phyloP scores from a whole-genome alignment of 2,329 filamentous ascomycete genomes.

The Uncinocarpus reesii region DNA sequence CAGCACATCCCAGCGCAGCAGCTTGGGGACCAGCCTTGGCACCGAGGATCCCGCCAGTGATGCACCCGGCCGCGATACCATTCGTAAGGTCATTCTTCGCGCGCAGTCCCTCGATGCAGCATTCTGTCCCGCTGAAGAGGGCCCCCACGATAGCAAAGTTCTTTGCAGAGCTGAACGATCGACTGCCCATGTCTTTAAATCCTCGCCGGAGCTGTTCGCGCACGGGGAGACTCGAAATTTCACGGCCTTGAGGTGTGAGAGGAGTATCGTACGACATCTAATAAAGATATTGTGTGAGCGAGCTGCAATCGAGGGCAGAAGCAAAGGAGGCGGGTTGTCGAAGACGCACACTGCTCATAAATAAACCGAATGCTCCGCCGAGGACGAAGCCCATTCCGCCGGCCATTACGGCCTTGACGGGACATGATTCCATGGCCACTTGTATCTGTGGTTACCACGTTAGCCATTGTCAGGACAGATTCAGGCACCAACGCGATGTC shows the following conservation, averaged over 20 bases:
- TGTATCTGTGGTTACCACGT: constrained; percentile 51
- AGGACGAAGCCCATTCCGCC: constrained; percentile 91
- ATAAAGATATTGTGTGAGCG: neutral
- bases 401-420: constrained; percentile 76
- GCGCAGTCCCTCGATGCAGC: constrained; percentile 77
- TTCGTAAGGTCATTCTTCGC: constrained; percentile 92
- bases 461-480: neutral
- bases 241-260: constrained; percentile 50
- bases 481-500: neutral
- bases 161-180: constrained; percentile 73
- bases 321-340: neutral
- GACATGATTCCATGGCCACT: constrained; percentile 81
- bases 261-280: constrained; percentile 98
- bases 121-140: constrained; percentile 86
- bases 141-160: constrained; percentile 93
- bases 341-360: constrained; percentile 81
- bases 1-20: constrained; percentile 73
- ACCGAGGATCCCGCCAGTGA: constrained; percentile 82
- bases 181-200: constrained; percentile 87
- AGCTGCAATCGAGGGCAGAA: neutral
- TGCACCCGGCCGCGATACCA: constrained; percentile 74
- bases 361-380: constrained; percentile 87
- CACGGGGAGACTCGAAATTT: constrained; percentile 58
- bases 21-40: constrained; percentile 83
- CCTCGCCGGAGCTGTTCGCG: constrained; percentile 73